Base-by-base conservation (phyloP, 352 stramenopile genomes). In the Phytophthora constricta region DNA sequence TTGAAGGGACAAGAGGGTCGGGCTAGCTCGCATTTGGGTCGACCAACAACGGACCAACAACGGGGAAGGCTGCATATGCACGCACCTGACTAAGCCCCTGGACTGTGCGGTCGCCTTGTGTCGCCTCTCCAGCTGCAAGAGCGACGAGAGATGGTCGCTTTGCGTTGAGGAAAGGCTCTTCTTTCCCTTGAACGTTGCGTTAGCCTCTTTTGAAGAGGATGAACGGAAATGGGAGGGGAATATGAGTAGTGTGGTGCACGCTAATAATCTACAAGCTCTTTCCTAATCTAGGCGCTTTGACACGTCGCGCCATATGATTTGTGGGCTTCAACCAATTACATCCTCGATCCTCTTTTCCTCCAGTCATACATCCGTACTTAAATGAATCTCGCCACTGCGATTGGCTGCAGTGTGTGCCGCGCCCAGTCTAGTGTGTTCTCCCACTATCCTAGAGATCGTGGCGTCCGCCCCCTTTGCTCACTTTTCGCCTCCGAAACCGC, bases 181-280 rank as follows among this genome's bases (percentile, higher is more conserved):
- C 34, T 16, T 42, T n/a, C n/a, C 11, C 34, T 42, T 4, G 34
- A 42, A 42, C 9, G 34, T 42, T 42, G 34, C 34, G 34, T 17
- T 37, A 16, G 11, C n/a, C 4, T n/a, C n/a, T n/a, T 42, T 42
- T 42, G 34, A 42, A 42, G 34, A 42, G 34, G 4, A 5, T 10
- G 10, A 42, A 42, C 14, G n/a, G 34, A 42, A 65, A 61, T 54
- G 58, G 7, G 46, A 42, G 20, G 51, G 46, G 55, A 9, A 59
- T n/a, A n/a, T n/a, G n/a, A n/a, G n/a, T 65, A 49, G 17, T 53
- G 52, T 42, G 31, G 1, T 7, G 8, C 34, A 58, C 42, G 7
- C 11, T 26, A 27, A 48, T 25, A 19, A 17, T 16, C 34, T 16
- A 42, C 10, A 17, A 5, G n/a, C 10, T 16, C 34, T 42, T 19